Evolutionary conservation across 805 yeast genomes (phyloP), one percentile per base, ranked within the genome.

Genomic region (Nakazawaea pomicola): DNA sequence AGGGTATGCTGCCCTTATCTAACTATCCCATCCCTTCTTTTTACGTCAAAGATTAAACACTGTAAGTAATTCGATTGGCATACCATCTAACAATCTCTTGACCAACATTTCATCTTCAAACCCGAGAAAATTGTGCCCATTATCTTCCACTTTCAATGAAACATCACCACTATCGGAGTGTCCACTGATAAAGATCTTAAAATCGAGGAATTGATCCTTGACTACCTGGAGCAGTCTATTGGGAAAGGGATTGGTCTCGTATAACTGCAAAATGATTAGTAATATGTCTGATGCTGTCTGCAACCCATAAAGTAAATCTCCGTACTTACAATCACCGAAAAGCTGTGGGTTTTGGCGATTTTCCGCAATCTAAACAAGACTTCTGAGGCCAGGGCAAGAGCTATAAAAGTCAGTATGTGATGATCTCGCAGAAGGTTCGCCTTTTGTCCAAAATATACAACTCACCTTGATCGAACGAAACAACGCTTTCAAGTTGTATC

Each of bases 401-500:
- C 43, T 34, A 20, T 21, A 9, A n/a, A 25, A n/a, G n/a, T n/a
- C n/a, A n/a, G n/a, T n/a, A n/a, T n/a, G n/a, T n/a, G n/a, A n/a
- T n/a, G n/a, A n/a, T n/a, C n/a, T n/a, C n/a, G n/a, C n/a, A n/a
- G n/a, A n/a, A n/a, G n/a, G n/a, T n/a, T n/a, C n/a, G n/a, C n/a
- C n/a, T n/a, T n/a, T n/a, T n/a, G n/a, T n/a, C n/a, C n/a, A 24
- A 19, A 19, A 30, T n/a, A 2, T 23, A 9, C 4, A 14, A 52
- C 61, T 39, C 46, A 55, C 61, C 60, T 14, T 38, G 17, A 1
- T 46, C 43, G 35, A 50, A 50, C 35, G 52, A 46, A 23, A 50
- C 53, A 33, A 46, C 52, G 24, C 46, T 45, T 24, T 51, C 56
- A 6, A 52, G 20, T 35, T 57, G 56, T 41, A 58, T 55, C n/a